Percentiles rank a stretch among this genome's conserved stretches.
Evolutionary conservation across 192 early-diverging fungal genomes (phyloP).

Genomic region (Chytriomyces confervae): DNA sequence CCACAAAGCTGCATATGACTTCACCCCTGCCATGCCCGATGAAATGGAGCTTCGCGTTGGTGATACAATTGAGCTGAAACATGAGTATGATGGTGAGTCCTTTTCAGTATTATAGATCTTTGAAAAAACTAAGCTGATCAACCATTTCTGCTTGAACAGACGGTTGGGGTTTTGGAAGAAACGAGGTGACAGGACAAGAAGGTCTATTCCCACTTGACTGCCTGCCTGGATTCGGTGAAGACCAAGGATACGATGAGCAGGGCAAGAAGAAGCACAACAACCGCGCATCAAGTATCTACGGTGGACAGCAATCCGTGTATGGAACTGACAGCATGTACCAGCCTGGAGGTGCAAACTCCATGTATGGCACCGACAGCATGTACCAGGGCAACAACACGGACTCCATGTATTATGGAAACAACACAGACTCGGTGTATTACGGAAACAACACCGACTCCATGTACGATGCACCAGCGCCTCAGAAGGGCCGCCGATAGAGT

Average conservation of each 20-base stretch:
- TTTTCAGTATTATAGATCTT: not conserved
- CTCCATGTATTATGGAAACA: constrained; percentile 10
- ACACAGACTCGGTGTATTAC: constrained; percentile 18
- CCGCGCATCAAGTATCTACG: constrained; percentile 16
- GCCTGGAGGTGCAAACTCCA: not conserved
- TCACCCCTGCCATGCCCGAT: constrained; percentile 17
- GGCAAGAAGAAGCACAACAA: constrained; percentile 11
- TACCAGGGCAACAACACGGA: not conserved
- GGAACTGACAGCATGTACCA: constrained; percentile 2
- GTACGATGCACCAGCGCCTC: not conserved
- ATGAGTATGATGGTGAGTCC: not conserved
- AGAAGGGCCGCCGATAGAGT: too few relatives aligned
- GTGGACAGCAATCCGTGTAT: not conserved
- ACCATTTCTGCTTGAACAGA: too few relatives aligned
- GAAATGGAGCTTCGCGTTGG: constrained; percentile 18
- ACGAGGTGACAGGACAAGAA: constrained; percentile 13
- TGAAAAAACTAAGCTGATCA: not conserved
- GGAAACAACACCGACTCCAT: constrained; percentile 17
- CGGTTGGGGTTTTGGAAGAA: constrained; percentile 17
- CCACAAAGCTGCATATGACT: not conserved
- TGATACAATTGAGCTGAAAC: constrained; percentile 4
- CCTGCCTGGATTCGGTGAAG: not conserved
- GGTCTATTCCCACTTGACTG: constrained; percentile 8
- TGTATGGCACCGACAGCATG: not conserved
- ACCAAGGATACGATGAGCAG: constrained; percentile 15